A percentile compares a stretch with the other conserved stretches of the same genome.
Evolutionary conservation across 371 early-diverging fungal genomes (phyloP).

Genomic region (Smittium culicis): DNA sequence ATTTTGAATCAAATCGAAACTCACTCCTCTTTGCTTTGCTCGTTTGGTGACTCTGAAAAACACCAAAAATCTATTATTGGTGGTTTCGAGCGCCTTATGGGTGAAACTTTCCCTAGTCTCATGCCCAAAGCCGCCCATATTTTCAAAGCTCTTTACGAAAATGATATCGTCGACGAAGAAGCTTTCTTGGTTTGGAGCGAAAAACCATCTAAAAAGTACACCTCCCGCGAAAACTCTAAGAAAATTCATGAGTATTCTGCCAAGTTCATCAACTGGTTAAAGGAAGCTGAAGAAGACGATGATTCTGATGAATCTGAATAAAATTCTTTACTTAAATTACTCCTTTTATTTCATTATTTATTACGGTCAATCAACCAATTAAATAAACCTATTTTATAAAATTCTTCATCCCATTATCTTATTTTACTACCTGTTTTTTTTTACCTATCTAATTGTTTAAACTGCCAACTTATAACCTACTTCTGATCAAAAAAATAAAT

Average conservation of each 20-base stretch:
- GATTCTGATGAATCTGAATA: constrained; percentile 7
- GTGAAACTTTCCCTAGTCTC: constrained; percentile 47
- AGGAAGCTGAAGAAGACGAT: constrained; percentile 30
- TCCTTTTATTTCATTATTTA: background rate
- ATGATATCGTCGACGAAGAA: constrained; percentile 84
- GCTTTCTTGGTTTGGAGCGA: constrained; percentile 70
- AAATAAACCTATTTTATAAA: background rate
- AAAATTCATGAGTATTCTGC: constrained; percentile 39
- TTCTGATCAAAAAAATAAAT: too few relatives aligned
- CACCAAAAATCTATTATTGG: constrained; percentile 78
- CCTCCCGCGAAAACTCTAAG: constrained; percentile 58
- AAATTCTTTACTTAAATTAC: background rate
- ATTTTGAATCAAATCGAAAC: constrained; percentile 49
- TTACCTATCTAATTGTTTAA: too few relatives aligned
- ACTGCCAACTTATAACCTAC: too few relatives aligned
- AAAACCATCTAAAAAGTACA: constrained; percentile 74
- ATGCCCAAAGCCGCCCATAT: constrained; percentile 59
- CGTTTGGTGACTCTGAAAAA: constrained; percentile 64
- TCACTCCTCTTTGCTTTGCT: constrained; percentile 46
- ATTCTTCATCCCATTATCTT: background rate
- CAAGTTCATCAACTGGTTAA: constrained; percentile 85
- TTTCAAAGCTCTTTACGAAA: constrained; percentile 78
- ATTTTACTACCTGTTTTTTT: too few relatives aligned
- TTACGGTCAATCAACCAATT: background rate
- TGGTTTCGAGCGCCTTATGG: constrained; percentile 80